Evolutionary conservation across 805 yeast genomes (phyloP).

Genomic region (Saturnispora besseyi): DNA sequence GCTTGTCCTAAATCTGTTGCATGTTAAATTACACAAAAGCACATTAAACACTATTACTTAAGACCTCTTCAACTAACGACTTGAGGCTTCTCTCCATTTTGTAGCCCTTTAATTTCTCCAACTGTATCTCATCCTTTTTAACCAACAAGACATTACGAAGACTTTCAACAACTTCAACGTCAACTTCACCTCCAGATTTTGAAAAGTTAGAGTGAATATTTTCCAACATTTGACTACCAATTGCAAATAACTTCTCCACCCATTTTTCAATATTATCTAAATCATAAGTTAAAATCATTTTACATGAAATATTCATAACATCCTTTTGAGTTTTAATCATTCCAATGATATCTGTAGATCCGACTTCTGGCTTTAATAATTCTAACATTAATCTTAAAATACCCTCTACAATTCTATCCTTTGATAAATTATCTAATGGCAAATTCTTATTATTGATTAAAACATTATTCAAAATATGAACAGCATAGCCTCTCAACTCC

Average conservation of each 20-base stretch:
- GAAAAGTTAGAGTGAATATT: constrained; percentile 11
- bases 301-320: constrained; percentile 58
- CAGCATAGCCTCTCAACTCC: constrained; percentile 60
- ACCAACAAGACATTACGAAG: constrained; percentile 28
- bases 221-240: constrained; percentile 22
- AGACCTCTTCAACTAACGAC: constrained; percentile 12
- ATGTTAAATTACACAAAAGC: neutral
- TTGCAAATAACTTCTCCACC: constrained; percentile 21
- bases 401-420: constrained; percentile 55
- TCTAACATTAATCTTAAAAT: constrained; percentile 69
- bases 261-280: constrained; percentile 19
- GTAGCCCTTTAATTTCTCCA: constrained; percentile 17
- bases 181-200: constrained; percentile 17
- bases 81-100: constrained; percentile 22
- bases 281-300: constrained; percentile 32
- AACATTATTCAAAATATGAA: constrained; percentile 47
- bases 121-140: constrained; percentile 19
- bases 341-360: constrained; percentile 50
- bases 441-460: constrained; percentile 32
- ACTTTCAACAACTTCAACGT: constrained; percentile 28
- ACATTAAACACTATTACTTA: neutral
- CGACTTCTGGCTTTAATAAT: constrained; percentile 56
- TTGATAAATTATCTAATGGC: constrained; percentile 30
- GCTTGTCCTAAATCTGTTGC: neutral
- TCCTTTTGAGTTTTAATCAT: constrained; percentile 60